A percentile compares a stretch with the other conserved stretches of the same genome.
phyloP scores from a whole-genome alignment of 2,329 filamentous ascomycete species.

The Alternaria brassicicola region DNA sequence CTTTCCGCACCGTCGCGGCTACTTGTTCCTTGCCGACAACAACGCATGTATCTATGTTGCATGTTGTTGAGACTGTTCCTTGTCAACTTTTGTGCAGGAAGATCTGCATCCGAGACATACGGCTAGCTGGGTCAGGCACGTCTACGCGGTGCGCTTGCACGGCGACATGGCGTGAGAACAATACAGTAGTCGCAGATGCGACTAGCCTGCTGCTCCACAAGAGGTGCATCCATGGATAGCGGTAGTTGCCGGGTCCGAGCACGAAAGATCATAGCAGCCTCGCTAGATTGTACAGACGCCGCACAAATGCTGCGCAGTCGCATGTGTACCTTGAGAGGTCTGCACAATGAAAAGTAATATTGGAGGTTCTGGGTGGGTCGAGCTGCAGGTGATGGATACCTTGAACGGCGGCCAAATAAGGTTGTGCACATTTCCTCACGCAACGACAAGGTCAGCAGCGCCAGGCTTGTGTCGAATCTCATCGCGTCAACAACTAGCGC shows the following conservation, averaged over 20 bases:
- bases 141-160: slow-evolving; percentile 4
- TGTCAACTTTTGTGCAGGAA: slow-evolving; percentile 6
- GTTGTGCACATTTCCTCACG: background rate
- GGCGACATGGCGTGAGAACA: slow-evolving; percentile 11
- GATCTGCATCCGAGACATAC: slow-evolving; percentile 10
- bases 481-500: background rate
- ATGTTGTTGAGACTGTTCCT: slow-evolving; percentile 13
- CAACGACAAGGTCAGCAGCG: background rate
- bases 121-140: slow-evolving; percentile 9
- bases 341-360: background rate
- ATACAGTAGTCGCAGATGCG: slow-evolving; percentile 4
- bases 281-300: background rate
- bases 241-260: slow-evolving; percentile 6
- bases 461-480: background rate
- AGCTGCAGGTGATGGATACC: background rate
- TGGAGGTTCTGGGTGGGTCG: background rate
- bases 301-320: background rate
- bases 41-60: background rate
- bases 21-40: background rate
- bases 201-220: slow-evolving; percentile 4
- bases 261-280: background rate
- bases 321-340: background rate
- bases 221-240: background rate
- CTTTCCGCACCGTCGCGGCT: slow-evolving; percentile 1
- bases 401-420: background rate